A percentile compares a stretch with the other conserved stretches of the same genome.
Evolutionary conservation across 2,329 filamentous ascomycete genomes (phyloP).

Genomic region (Cercospora zeae-maydis): DNA sequence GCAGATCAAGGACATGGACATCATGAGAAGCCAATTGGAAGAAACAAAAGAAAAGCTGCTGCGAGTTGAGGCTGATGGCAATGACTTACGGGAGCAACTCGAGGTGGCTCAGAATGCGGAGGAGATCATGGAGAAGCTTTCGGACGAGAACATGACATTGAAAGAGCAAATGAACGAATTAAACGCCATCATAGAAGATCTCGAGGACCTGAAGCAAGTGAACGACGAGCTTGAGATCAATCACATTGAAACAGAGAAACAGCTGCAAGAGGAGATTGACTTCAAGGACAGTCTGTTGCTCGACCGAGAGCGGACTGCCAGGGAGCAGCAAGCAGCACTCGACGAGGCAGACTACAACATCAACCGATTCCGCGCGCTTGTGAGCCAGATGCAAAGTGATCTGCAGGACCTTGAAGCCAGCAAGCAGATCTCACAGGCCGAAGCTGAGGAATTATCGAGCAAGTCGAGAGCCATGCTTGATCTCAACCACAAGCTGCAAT

Average conservation of each 20-base stretch:
- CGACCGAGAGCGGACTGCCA: constrained; percentile 71
- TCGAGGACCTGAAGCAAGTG: constrained; percentile 85
- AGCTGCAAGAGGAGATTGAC: constrained; percentile 90
- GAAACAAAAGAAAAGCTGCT: constrained; percentile 68
- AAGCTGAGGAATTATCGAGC: constrained; percentile 84
- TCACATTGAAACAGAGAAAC: constrained; percentile 87
- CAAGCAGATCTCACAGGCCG: constrained; percentile 85
- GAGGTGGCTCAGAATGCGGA: constrained; percentile 85
- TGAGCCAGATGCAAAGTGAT: constrained; percentile 78
- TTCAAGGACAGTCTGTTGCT: constrained; percentile 78
- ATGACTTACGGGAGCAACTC: constrained; percentile 85
- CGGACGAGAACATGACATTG: constrained; percentile 79
- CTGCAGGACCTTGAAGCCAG: constrained; percentile 89
- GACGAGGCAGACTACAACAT: constrained; percentile 90
- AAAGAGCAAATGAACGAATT: constrained; percentile 81
- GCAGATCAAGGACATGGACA: constrained; percentile 43
- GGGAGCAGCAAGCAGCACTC: constrained; percentile 72
- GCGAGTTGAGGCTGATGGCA: constrained; percentile 69
- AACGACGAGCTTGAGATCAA: constrained; percentile 93
- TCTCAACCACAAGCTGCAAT: constrained; percentile 88
- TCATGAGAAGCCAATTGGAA: constrained; percentile 58
- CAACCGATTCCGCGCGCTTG: constrained; percentile 81
- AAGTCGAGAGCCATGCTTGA: constrained; percentile 95
- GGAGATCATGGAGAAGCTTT: constrained; percentile 89
- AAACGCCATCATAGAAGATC: constrained; percentile 74